phyloP scores from a whole-genome alignment of 2,329 filamentous ascomycete genomes.

The Exophiala phaeomuriformis region DNA sequence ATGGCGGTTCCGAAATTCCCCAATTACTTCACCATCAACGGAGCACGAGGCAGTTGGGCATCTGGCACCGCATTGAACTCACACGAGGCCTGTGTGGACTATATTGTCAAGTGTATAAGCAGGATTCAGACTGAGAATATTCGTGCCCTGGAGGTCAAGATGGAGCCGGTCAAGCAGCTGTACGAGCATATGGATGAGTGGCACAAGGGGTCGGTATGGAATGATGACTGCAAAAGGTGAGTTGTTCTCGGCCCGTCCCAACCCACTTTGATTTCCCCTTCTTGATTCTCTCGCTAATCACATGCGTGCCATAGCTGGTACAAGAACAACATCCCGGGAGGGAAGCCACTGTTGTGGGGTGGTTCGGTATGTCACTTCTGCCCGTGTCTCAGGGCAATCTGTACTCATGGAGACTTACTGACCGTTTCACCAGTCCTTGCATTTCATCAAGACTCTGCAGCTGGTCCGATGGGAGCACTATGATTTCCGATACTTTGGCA shows the following conservation, averaged over 20 bases:
- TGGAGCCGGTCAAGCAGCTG: conserved; percentile 29
- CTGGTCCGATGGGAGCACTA: conserved; percentile 8
- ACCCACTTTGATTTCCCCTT: not conserved
- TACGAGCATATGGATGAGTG: conserved; percentile 38
- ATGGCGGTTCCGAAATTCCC: conserved; percentile 24
- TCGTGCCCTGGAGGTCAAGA: conserved; percentile 32
- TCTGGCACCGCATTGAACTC: conserved; percentile 40
- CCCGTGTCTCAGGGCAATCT: not conserved
- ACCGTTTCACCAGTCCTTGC: conserved; percentile 1
- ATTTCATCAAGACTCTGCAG: conserved; percentile 13
- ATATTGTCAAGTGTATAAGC: conserved; percentile 34
- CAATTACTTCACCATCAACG: conserved; percentile 24
- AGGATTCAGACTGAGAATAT: conserved; percentile 39
- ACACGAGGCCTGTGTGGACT: conserved; percentile 34
- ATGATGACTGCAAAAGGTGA: conserved; percentile 34
- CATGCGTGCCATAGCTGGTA: conserved; percentile 1
- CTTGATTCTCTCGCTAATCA: not conserved
- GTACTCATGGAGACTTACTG: not conserved
- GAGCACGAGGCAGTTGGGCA: conserved; percentile 35
- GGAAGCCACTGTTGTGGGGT: conserved; percentile 7
- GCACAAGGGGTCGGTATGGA: conserved; percentile 45
- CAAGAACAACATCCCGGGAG: conserved; percentile 4
- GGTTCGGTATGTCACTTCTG: conserved; percentile 1
- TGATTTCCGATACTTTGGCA: conserved; percentile 1
- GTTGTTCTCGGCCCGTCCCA: not conserved